Evolutionary conservation across 2,329 filamentous ascomycete species (phyloP).

Genomic region (Botrytis pseudocinerea): DNA sequence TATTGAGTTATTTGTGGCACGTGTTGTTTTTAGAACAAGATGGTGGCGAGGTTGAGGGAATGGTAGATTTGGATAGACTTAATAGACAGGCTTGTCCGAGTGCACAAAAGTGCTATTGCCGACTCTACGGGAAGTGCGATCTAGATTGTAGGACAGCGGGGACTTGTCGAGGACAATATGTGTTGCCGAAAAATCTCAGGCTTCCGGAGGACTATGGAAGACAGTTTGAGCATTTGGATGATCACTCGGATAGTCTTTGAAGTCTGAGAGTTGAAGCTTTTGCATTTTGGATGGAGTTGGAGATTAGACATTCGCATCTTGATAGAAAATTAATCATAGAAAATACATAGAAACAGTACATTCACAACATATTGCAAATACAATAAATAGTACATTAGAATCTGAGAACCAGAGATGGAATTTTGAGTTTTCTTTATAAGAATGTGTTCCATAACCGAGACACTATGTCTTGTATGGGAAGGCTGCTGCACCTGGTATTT

Average conservation of each 20-base stretch:
- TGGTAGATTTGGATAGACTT: conserved; percentile 29
- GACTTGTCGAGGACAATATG: conserved; percentile 32
- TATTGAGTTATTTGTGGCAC: conserved; percentile 52
- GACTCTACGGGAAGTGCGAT: conserved; percentile 33
- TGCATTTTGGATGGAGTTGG: neutral
- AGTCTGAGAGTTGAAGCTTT: neutral
- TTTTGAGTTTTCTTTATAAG: neutral
- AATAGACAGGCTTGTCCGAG: conserved; percentile 32
- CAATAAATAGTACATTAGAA: neutral
- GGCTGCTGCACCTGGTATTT: neutral
- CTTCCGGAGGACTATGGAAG: conserved; percentile 27
- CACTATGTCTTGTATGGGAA: neutral
- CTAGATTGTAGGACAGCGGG: conserved; percentile 30
- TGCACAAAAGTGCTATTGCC: conserved; percentile 35
- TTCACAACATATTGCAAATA: neutral
- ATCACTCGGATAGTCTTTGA: conserved; percentile 3
- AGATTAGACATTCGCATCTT: neutral
- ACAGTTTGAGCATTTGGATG: conserved; percentile 3
- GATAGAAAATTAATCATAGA: neutral
- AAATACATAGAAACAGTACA: neutral
- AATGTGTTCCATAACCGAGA: neutral
- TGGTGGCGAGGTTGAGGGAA: neutral
- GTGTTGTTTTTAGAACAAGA: conserved; percentile 46
- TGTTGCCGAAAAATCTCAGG: conserved; percentile 29
- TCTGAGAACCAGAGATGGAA: neutral